Evolutionary conservation across 257 asterid genomes (phyloP).

Genomic region (Apocynum venetum): DNA sequence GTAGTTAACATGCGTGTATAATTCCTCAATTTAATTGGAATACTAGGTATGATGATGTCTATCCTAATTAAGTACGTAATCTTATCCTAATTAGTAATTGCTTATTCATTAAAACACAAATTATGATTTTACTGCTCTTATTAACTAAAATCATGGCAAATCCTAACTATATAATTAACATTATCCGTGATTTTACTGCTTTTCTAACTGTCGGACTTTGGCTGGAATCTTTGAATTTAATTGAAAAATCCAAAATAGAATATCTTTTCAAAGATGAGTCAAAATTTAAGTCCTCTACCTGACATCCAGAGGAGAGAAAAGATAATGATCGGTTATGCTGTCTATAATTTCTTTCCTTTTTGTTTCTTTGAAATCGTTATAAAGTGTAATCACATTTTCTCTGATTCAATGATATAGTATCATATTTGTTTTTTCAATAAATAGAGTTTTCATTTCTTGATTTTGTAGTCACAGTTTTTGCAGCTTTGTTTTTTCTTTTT

Average conservation of each 20-base stretch:
- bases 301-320: too few species aligned
- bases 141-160: neutral
- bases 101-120: too few species aligned
- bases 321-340: neutral
- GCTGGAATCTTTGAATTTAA: neutral
- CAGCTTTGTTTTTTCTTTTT: neutral
- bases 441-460: neutral
- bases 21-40: too few species aligned
- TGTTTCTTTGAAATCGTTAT: too few species aligned
- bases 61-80: too few species aligned
- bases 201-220: neutral
- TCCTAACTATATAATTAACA: neutral
- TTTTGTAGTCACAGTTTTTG: neutral
- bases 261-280: neutral
- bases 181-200: neutral
- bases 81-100: neutral
- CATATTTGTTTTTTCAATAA: neutral
- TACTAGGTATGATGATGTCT: too few species aligned
- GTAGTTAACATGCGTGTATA: too few species aligned
- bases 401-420: neutral
- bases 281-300: neutral
- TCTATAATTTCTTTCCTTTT: neutral
- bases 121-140: neutral
- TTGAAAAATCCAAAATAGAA: too few species aligned
- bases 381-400: neutral